Conservation (phyloP, 495 filamentous ascomycete genomes). For the Cercophora scortea region DNA sequence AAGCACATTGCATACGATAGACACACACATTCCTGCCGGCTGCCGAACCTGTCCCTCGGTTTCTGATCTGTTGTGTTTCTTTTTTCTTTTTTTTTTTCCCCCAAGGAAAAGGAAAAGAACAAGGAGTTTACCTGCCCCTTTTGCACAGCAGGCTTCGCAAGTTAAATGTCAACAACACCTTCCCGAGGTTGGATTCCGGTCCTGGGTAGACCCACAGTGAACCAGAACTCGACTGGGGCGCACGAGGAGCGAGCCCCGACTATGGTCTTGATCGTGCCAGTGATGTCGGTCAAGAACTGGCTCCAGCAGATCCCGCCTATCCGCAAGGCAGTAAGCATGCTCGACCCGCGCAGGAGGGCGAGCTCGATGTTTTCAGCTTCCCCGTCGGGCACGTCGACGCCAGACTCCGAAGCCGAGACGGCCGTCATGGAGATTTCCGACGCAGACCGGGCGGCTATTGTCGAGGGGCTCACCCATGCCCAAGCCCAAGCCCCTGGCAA, state of each 20-base stretch:
- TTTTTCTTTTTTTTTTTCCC: not conserved
- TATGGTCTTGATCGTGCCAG: slow-evolving; percentile 22
- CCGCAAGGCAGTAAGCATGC: slow-evolving; percentile 6
- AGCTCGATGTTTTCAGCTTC: not conserved
- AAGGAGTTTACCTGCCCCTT: not conserved
- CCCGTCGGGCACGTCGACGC: slow-evolving; percentile 2
- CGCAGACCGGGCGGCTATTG: not conserved
- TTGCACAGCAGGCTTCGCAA: too few relatives aligned
- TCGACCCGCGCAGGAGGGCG: not conserved
- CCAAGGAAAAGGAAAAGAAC: not conserved
- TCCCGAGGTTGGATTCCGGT: not conserved
- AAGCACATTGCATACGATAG: too few relatives aligned
- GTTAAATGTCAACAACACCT: not conserved
- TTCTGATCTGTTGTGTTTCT: too few relatives aligned
- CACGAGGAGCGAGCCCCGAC: slow-evolving; percentile 19
- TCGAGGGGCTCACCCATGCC: too few relatives aligned
- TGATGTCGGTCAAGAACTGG: slow-evolving; percentile 20
- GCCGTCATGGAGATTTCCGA: slow-evolving; percentile 2
- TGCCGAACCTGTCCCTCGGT: not conserved
- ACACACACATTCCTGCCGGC: not conserved
- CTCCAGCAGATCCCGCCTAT: slow-evolving; percentile 18
- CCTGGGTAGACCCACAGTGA: not conserved
- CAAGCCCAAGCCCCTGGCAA: too few relatives aligned
- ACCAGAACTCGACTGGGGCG: not conserved
- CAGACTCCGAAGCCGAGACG: slow-evolving; percentile 7